A percentile compares a stretch with the other conserved stretches of the same genome.
phyloP scores from a whole-genome alignment of 2,329 filamentous ascomycete genomes.

The Colletotrichum sp. region DNA sequence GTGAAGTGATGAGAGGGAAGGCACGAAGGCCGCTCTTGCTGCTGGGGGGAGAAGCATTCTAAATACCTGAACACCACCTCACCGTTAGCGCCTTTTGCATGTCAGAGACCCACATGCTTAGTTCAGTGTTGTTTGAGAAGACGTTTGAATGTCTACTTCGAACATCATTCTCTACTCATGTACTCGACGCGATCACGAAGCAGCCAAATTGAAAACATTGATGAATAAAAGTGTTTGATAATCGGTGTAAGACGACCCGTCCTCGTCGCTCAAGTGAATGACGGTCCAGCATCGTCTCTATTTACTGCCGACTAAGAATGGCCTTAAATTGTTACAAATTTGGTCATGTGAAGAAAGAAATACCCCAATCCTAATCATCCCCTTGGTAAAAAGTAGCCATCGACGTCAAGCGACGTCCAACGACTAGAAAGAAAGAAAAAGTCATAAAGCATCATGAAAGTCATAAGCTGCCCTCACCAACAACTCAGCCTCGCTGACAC shows the following conservation, averaged over 20 bases:
- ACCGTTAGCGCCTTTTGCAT: not conserved
- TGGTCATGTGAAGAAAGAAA: not conserved
- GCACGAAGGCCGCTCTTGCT: not conserved
- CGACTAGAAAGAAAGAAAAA: not conserved
- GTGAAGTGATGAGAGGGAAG: not conserved
- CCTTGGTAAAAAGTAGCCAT: not conserved
- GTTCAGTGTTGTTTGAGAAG: not conserved
- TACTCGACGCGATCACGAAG: not conserved
- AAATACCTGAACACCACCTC: not conserved
- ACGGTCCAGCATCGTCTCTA: not conserved
- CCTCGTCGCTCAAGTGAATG: not conserved
- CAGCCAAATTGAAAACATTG: not conserved
- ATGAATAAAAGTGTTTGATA: not conserved
- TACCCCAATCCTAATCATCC: not conserved
- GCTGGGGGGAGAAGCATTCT: not conserved
- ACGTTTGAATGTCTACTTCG: not conserved
- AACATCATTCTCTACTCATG: not conserved
- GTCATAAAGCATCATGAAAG: not conserved
- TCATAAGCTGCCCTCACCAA: conserved; percentile 6
- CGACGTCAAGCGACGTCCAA: not conserved
- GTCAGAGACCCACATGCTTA: not conserved
- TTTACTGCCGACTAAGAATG: not conserved
- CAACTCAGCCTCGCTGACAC: not conserved
- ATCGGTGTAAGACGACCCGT: not conserved
- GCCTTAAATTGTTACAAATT: not conserved